Base-by-base conservation (phyloP, 108 stramenopile genomes). In the Epithemia pelagica region DNA sequence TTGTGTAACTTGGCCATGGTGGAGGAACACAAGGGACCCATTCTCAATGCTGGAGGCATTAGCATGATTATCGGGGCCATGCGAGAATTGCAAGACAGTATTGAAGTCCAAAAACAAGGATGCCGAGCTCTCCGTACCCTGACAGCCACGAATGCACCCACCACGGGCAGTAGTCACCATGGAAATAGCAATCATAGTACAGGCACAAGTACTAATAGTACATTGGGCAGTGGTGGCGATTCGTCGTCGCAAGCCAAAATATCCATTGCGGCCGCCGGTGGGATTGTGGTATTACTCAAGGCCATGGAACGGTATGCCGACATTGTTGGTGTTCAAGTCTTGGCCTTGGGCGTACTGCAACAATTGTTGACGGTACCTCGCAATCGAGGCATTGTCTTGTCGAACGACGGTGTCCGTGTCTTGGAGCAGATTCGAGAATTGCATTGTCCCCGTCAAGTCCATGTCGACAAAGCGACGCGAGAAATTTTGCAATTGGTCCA, bases 91-190 rank as follows among this genome's bases (percentile, higher is more conserved):
- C 28, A 23, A 1, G 59, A 60, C 2, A 60, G 59, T 28, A 18
- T 30, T 28, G 59, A 60, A 28, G 59, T 60, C 21, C 59, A 60
- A 28, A 60, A 60, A 30, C 27, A 60, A 28, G 59, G 59, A 2
- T 60, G 59, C 28, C 15, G 59, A 3, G 59, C 59, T 28, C 28
- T 60, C 21, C 27, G 30, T 2, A 60, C 20, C 30, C 30, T 60
- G 59, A 10, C 37, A 5, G n/a, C n/a, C n/a, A n/a, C n/a, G n/a
- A n/a, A n/a, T n/a, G n/a, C n/a, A n/a, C n/a, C n/a, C n/a, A n/a
- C n/a, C n/a, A n/a, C n/a, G n/a, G n/a, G n/a, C n/a, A n/a, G n/a
- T n/a, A n/a, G n/a, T n/a, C n/a, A n/a, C n/a, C n/a, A n/a, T n/a
- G n/a, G n/a, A n/a, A n/a, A n/a, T n/a, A n/a, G n/a, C n/a, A n/a